phyloP scores from a whole-genome alignment of 2,329 filamentous ascomycete genomes.

The Hymenoscyphus infarciens region DNA sequence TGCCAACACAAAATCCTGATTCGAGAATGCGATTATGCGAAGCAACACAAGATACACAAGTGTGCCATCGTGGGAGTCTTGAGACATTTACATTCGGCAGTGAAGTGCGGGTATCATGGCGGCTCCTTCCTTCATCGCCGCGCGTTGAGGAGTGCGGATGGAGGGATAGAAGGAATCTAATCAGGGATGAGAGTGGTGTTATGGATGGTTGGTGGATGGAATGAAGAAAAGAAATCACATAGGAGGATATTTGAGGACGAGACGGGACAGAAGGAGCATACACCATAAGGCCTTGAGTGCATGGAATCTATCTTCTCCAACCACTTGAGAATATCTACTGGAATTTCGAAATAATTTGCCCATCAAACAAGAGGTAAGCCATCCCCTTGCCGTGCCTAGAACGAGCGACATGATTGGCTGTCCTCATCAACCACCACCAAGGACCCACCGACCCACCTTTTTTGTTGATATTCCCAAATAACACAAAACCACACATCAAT shows the following conservation, averaged over 20 bases:
- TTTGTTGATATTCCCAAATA: too few relatives aligned
- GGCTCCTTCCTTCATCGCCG: not conserved
- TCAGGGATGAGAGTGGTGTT: too few relatives aligned
- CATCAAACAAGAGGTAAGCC: too few relatives aligned
- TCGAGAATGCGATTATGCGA: not conserved
- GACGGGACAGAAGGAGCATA: not conserved
- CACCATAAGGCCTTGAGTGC: not conserved
- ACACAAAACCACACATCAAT: too few relatives aligned
- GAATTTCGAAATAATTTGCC: too few relatives aligned
- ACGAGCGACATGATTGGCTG: too few relatives aligned
- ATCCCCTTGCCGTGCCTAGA: too few relatives aligned
- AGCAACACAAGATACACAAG: not conserved
- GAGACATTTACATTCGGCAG: not conserved
- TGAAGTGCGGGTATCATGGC: slow-evolving; percentile 6
- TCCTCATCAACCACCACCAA: too few relatives aligned
- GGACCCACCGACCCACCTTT: too few relatives aligned
- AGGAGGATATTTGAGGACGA: not conserved
- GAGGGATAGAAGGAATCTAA: not conserved
- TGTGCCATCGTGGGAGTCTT: not conserved
- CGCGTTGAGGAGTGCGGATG: not conserved
- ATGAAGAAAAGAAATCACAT: not conserved
- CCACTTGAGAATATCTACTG: not conserved
- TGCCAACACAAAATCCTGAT: slow-evolving; percentile 6
- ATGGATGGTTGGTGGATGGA: not conserved
- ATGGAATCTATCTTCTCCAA: not conserved